Conservation (phyloP, 768 basidiomycete genomes). For the Heimioporus sp. region DNA sequence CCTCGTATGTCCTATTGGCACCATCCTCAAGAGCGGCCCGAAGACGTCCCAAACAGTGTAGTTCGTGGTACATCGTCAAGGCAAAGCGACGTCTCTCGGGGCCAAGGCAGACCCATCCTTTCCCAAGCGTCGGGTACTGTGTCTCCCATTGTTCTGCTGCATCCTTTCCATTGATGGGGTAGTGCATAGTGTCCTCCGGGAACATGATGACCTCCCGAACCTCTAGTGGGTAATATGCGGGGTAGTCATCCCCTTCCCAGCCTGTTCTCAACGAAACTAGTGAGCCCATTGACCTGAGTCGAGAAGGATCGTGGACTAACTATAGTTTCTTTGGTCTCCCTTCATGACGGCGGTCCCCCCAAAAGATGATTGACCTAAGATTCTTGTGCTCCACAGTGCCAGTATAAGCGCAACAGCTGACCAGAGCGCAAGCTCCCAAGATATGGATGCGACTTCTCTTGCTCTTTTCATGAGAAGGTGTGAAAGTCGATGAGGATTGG, state of each 20-base stretch:
- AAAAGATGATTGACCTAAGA: not conserved
- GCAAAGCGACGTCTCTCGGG: conserved; percentile 31
- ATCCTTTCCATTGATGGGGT: conserved; percentile 24
- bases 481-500: not conserved
- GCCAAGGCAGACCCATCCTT: conserved; percentile 26
- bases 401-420: conserved; percentile 16
- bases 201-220: conserved; percentile 21
- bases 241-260: conserved; percentile 27
- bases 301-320: conserved; percentile 9
- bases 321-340: conserved; percentile 7
- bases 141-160: conserved; percentile 19
- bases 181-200: conserved; percentile 26
- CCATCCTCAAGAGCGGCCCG: conserved; percentile 20
- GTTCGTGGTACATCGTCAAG: conserved; percentile 37
- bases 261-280: conserved; percentile 5
- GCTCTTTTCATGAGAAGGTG: conserved; percentile 10
- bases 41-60: conserved; percentile 36
- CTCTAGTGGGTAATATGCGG: conserved; percentile 25
- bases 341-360: not conserved
- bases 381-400: conserved; percentile 18
- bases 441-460: not conserved
- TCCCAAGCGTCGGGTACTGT: conserved; percentile 18
- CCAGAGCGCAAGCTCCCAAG: conserved; percentile 23
- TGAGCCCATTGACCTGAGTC: not conserved
- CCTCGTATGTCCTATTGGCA: conserved; percentile 15